Percentiles rank a stretch among this genome's conserved stretches.
These are phyloP conservation scores for Sordariomycetes sp. DNA, from an alignment of 2,329 filamentous ascomycete species.

Conservation along the genomic window DNA sequence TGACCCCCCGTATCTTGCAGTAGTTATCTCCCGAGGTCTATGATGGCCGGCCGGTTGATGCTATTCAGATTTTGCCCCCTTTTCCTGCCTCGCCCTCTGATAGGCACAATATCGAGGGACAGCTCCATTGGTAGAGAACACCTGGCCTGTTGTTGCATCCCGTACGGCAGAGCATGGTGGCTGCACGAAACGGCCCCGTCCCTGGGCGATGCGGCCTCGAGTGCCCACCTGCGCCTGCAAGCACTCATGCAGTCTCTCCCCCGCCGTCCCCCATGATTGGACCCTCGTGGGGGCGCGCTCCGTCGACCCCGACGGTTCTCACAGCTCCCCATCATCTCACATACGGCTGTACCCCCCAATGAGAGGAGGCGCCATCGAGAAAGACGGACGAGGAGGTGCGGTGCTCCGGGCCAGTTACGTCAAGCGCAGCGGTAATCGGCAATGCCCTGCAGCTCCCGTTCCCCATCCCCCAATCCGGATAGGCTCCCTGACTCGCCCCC, in stretches of 20 bases:
- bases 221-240: constrained; percentile 1
- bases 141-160: no score
- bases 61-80: not conserved
- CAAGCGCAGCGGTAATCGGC: not conserved
- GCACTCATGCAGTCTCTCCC: not conserved
- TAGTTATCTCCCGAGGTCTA: not conserved
- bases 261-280: constrained; percentile 1
- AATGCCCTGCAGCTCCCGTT: not conserved
- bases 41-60: not conserved
- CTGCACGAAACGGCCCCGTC: not conserved
- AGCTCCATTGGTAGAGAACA: no score
- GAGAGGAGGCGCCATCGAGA: not conserved
- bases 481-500: not conserved
- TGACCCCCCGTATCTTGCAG: not conserved
- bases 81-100: not conserved
- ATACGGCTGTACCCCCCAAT: not conserved
- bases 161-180: no score
- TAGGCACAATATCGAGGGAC: not conserved
- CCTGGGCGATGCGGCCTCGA: not conserved
- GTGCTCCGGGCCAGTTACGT: not conserved
- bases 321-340: constrained; percentile 2
- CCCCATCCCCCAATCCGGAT: not conserved
- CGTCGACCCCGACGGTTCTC: not conserved
- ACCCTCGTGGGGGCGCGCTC: not conserved
- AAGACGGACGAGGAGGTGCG: not conserved